Base-by-base conservation (phyloP, 1,284 basidiomycete genomes). In the Naganishia cerealis region DNA sequence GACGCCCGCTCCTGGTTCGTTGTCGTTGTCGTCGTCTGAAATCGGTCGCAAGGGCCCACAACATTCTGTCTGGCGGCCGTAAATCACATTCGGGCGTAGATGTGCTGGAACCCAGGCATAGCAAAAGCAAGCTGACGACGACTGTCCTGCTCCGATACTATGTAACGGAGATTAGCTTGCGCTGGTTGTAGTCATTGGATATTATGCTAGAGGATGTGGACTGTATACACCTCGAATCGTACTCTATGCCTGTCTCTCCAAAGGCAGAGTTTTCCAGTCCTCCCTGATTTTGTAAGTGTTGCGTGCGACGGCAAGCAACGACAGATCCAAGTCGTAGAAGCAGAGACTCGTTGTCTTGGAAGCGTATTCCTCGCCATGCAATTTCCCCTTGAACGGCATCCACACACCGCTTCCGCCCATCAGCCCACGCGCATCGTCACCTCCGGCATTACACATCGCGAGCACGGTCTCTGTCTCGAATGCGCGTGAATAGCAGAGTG, bases 401-500 rank as follows among this genome's bases (percentile, higher is more conserved):
- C 76, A 79, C 2, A 75, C 71, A 0, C 74, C 77, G 53, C 71
- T 74, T 36, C 76, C 76, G 29, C 80, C 79, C 73, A 79, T 78
- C 70, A 78, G 78, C 0, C 75, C 78, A 36, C 74, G 71, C 6
- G 66, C 56, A 9, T 9, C 39, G 59, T 56, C 62, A 26, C 78
- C 75, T 10, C 80, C 80, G 10, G 78, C 74, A 70, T 81, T 80
- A 59, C 73, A 76, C 75, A 79, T 77, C 38, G 77, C 69, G 71
- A 75, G 74, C 0, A 76, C 71, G 1, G 77, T 77, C 70, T 81
- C 79, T 6, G 76, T 77, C 68, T 81, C 80, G 65, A 77, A 74
- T 7, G 76, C 67, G 50, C 79, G 72, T 1, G 75, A 71, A 26
- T 72, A 73, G 55, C 72, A 75, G 29, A 79, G 73, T 0, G 77